phyloP scores from a whole-genome alignment of 441 rosid species.

The Pelargonium myrrhifolium region DNA sequence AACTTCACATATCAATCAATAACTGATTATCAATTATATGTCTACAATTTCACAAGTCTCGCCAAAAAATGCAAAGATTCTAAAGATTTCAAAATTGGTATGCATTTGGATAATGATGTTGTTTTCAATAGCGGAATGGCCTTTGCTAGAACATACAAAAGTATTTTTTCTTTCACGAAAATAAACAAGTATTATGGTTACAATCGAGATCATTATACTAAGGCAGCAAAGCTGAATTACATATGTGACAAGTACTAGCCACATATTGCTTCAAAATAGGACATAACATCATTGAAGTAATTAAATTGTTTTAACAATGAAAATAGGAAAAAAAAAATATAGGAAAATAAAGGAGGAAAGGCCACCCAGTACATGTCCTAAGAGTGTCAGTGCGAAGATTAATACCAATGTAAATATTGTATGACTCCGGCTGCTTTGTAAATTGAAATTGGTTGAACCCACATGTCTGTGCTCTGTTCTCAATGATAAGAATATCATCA shows the following conservation, averaged over 20 bases:
- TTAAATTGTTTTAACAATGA: not conserved
- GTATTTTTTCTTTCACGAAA: not conserved
- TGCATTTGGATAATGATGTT: not conserved
- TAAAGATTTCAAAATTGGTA: not conserved
- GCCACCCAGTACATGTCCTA: not conserved
- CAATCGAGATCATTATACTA: not conserved
- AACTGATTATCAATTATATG: not conserved
- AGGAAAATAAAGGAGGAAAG: not conserved
- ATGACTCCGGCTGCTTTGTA: slow-evolving; percentile 98
- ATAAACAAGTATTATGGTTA: not conserved
- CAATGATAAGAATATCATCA: slow-evolving; percentile 25
- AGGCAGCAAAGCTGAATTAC: slow-evolving; percentile 6
- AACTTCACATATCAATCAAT: too few relatives aligned
- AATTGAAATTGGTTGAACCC: slow-evolving; percentile 93
- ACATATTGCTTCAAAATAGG: slow-evolving; percentile 8
- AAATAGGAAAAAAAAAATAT: not conserved
- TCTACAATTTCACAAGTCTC: not conserved
- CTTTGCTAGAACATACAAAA: too few relatives aligned
- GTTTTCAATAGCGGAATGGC: too few relatives aligned
- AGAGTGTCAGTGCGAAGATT: not conserved
- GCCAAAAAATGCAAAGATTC: not conserved
- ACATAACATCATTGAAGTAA: not conserved
- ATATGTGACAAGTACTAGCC: slow-evolving; percentile 12
- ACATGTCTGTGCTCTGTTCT: slow-evolving; percentile 92
- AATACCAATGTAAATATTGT: slow-evolving; percentile 92